Evolutionary conservation across 768 basidiomycete species (phyloP).

Genomic region (Gloeostereum incarnatum): DNA sequence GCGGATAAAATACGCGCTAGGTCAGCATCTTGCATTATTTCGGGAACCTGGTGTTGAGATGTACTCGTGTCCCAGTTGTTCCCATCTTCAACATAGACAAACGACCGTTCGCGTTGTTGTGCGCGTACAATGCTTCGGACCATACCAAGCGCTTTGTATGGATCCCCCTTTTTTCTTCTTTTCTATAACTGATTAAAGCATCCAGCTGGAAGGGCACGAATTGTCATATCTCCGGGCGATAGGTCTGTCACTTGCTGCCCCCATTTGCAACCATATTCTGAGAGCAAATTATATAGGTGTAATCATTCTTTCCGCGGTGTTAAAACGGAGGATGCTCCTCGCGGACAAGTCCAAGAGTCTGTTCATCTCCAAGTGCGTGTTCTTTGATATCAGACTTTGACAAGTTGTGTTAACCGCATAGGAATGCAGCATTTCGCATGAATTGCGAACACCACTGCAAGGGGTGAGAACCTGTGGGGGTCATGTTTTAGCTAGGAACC

Average conservation of each 20-base stretch:
- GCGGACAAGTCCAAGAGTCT: conserved; percentile 92
- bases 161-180: conserved; percentile 2
- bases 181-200: conserved; percentile 6
- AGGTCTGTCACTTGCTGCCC: conserved; percentile 28
- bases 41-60: conserved; percentile 1
- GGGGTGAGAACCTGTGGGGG: conserved; percentile 42
- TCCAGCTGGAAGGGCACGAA: conserved; percentile 79
- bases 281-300: conserved; percentile 41
- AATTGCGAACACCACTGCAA: conserved; percentile 85
- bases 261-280: background rate
- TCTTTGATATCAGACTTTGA: background rate
- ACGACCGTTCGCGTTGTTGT: conserved; percentile 83
- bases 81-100: conserved; percentile 93
- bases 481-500: background rate
- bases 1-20: conserved; percentile 79
- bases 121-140: conserved; percentile 82
- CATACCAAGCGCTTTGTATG: conserved; percentile 75
- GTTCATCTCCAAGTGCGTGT: conserved; percentile 86
- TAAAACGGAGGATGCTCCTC: conserved; percentile 87
- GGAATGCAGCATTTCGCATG: conserved; percentile 73
- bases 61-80: conserved; percentile 44
- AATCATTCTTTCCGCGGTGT: conserved; percentile 86
- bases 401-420: conserved; percentile 1
- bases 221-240: conserved; percentile 89
- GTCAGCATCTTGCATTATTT: conserved; percentile 33